Evolutionary conservation across 345 rosid species (phyloP), one percentile per base, ranked within the genome.

Genomic region (Sisymbrium irio): DNA sequence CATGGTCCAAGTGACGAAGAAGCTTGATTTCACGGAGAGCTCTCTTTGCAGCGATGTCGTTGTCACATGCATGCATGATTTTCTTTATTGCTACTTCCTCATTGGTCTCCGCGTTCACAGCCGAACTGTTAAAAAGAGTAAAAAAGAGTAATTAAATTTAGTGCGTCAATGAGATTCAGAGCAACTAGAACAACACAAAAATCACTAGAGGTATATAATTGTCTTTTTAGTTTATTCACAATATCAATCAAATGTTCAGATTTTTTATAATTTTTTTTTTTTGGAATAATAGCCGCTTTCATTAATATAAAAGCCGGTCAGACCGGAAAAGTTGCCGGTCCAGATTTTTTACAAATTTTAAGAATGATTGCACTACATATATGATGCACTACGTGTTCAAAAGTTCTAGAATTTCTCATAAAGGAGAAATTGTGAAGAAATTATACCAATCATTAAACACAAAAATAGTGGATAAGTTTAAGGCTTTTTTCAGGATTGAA

Each of bases 21-120:
- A 94, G 81, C 88, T 89, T 94, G 89, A 91, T 91, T 86, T 91
- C 98, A 1, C 98, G 96, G 40, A 94, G 95, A 7, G 97, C 88
- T 83, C 97, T 88, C 87, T 94, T 94, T 13, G 97, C 97, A 25
- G 86, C 93, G 40, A 92, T 83, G 55, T 72, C 80, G 84, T 94
- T 87, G 42, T 89, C 95, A 50, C 88, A 91, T 5, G 95, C 92
- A 81, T 89, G 83, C 6, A 86, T 80, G 33, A 92, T 89, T 87
- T 95, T 95, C 91, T 92, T 95, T 55, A 95, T 74, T 1, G 97
- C 97, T 41, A 95, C 93, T 7, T 79, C 82, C 76, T 92, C 99
- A 22, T 79, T 84, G 9, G 90, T 89, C 81, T 95, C 96, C 8
- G 89, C 88, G 78, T 92, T 85, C 77, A 86, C 45, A 0, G 92